Base-by-base conservation (phyloP, 345 rosid species). In the Eucalyptus sp. region DNA sequence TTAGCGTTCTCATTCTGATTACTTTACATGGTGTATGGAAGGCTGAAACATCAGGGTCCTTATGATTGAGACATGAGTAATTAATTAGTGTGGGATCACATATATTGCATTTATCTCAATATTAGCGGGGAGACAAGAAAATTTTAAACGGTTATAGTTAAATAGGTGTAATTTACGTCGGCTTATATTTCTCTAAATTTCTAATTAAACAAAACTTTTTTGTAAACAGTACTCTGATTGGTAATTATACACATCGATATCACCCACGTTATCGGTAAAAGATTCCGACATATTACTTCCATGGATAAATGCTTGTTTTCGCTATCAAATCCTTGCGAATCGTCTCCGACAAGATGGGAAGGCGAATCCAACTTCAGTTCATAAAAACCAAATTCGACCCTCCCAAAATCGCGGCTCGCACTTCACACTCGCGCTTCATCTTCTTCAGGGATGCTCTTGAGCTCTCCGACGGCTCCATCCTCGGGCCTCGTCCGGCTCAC, bases 371-470 rank as follows among this genome's bases (percentile, higher is more conserved):
- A 15, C 11, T 66, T 66, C 33, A n/a, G 22, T 31, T 66, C 79
- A 66, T 17, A 8, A 68, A 68, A 17, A 10, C 80, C 37, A 17
- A 33, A 8, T 31, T 66, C 6, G 43, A 66, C 20, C 43, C 22
- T 17, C 80, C 58, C 58, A 52, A 52, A 52, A 2, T 52, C 58
- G 58, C 25, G 58, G 58, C 2, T 52, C 58, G 58, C 58, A 10
- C 24, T 76, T 86, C 41, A 86, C 50, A 8, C 46, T 3, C 41
- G 44, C 51, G 50, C 25, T 62, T 58, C 79, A 17, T 60, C 43
- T 87, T 92, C 93, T 90, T 93, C 94, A 2, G 92, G 93, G 31
- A 93, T 86, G 20, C 87, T 89, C 49, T 84, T 50, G 15, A 92
- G 91, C 86, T 46, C 87, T 43, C 54, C 18, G 31, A 52, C 79